These are phyloP conservation scores for Leccinum boreale DNA, from an alignment of 768 basidiomycete genomes.

Conservation along the genomic window DNA sequence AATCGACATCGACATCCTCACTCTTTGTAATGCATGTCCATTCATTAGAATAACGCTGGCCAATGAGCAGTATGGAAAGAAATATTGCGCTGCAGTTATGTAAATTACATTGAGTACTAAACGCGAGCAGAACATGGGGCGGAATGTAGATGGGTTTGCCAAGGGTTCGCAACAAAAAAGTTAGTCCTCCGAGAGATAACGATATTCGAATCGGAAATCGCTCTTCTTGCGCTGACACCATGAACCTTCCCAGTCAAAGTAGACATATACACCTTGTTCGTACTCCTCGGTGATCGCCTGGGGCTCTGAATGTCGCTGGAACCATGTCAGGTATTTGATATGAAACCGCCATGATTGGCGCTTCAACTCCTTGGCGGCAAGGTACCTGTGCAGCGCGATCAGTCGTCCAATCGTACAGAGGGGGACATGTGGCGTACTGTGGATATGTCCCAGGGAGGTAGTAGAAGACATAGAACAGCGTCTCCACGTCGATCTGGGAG, in stretches of 20 bases:
- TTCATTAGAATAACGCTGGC: constrained; percentile 13
- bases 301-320: constrained; percentile 97
- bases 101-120: constrained; percentile 24
- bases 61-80: constrained; percentile 16
- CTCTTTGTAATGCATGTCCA: constrained; percentile 11
- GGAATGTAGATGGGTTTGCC: constrained; percentile 1
- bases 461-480: constrained; percentile 98
- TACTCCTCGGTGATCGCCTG: constrained; percentile 99
- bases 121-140: constrained; percentile 11
- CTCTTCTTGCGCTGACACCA: constrained; percentile 99
- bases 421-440: constrained; percentile 51
- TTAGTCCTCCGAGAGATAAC: constrained; percentile 84
- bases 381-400: constrained; percentile 52
- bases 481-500: constrained; percentile 92
- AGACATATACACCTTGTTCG: constrained; percentile 98
- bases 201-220: constrained; percentile 96
- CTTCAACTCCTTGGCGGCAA: constrained; percentile 96
- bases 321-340: constrained; percentile 99
- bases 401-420: constrained; percentile 2
- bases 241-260: constrained; percentile 99
- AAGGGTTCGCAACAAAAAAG: not conserved
- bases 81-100: constrained; percentile 19
- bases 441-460: constrained; percentile 97
- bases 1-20: constrained; percentile 2
- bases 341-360: constrained; percentile 99